Conservation (phyloP, 306 rosid genomes). For the Nissolia schottii region DNA sequence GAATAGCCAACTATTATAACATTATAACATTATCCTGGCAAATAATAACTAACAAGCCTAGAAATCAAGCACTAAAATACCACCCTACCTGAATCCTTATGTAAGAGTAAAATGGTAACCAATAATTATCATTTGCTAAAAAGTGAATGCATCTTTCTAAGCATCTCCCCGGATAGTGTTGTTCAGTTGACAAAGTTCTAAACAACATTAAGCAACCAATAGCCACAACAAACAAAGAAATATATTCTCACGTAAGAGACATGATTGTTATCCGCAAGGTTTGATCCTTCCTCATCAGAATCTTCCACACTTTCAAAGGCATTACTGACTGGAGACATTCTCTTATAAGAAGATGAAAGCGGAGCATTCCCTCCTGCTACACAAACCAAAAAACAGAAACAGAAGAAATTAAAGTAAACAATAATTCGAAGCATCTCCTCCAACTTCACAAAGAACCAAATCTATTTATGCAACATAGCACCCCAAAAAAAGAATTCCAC, state of each 20-base stretch:
- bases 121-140: background rate
- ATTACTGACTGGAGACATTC: constrained; percentile 48
- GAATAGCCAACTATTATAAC: background rate
- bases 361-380: constrained; percentile 33
- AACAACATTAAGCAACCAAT: background rate
- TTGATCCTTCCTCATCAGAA: constrained; percentile 64
- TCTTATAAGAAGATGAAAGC: constrained; percentile 32
- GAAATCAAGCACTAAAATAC: background rate
- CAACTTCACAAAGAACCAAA: background rate
- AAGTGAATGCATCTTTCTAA: background rate
- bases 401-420: background rate
- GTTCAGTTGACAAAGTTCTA: background rate
- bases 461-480: background rate
- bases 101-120: background rate
- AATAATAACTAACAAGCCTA: background rate
- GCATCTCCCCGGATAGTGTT: background rate
- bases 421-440: background rate
- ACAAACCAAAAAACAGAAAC: constrained; percentile 2
- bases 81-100: background rate
- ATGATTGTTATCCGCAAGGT: constrained; percentile 38
- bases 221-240: background rate
- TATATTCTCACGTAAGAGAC: constrained; percentile 30
- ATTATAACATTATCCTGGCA: background rate
- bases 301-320: constrained; percentile 43
- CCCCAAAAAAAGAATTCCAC: background rate